Percentiles rank a stretch among this genome's conserved stretches.
Evolutionary conservation across 2,329 filamentous ascomycete species (phyloP).

Genomic region (Aspergillus ustus): DNA sequence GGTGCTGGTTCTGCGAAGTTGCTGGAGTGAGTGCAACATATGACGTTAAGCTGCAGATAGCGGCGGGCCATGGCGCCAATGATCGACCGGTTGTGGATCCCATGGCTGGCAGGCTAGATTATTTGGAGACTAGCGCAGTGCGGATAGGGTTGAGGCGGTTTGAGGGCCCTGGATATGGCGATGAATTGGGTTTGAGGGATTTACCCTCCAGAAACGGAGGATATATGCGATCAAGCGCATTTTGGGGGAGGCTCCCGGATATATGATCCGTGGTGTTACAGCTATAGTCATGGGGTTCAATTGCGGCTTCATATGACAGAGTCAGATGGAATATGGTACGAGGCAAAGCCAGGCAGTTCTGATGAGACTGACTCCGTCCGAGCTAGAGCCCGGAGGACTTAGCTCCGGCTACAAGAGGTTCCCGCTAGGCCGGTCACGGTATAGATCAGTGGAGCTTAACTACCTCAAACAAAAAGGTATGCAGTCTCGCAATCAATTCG

Average conservation of each 20-base stretch:
- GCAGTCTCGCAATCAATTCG: background rate
- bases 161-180: background rate
- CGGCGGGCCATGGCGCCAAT: slow-evolving; percentile 17
- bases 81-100: slow-evolving; percentile 14
- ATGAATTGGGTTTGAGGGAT: background rate
- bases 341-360: background rate
- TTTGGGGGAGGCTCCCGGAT: background rate
- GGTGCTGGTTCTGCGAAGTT: background rate
- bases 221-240: background rate
- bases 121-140: background rate
- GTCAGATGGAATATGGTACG: background rate
- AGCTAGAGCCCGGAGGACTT: slow-evolving; percentile 7
- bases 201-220: background rate
- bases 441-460: slow-evolving; percentile 7
- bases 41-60: slow-evolving; percentile 29
- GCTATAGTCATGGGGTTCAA: background rate
- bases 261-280: background rate
- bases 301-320: background rate
- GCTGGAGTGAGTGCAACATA: slow-evolving; percentile 27
- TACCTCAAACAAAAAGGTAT: background rate
- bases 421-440: background rate
- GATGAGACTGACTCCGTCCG: too few species aligned
- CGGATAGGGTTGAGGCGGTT: background rate
- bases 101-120: background rate
- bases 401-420: background rate